phyloP scores from a whole-genome alignment of 2,329 filamentous ascomycete species.

The Colletotrichum gloeosporioides region DNA sequence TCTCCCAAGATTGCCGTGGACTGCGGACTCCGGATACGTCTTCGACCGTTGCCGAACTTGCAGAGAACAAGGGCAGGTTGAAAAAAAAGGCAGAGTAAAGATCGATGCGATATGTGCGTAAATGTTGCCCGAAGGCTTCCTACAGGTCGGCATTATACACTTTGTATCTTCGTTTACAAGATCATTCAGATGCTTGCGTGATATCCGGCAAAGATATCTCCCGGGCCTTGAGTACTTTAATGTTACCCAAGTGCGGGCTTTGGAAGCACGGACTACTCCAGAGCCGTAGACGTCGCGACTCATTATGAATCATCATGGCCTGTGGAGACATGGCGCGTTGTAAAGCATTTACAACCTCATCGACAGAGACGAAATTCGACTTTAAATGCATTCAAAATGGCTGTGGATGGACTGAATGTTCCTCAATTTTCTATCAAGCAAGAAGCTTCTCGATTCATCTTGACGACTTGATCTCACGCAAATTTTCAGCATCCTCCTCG shows the following conservation, averaged over 20 bases:
- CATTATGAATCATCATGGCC: neutral
- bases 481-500: neutral
- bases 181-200: neutral
- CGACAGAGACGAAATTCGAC: accelerated
- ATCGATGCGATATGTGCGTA: neutral
- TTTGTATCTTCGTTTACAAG: accelerated
- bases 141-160: neutral
- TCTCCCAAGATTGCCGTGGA: neutral
- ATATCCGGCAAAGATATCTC: neutral
- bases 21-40: accelerated
- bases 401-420: neutral
- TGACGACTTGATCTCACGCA: neutral
- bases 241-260: neutral
- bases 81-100: no score
- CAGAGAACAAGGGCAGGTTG: neutral
- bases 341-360: accelerated
- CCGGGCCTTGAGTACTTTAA: neutral
- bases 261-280: neutral
- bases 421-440: neutral
- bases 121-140: neutral
- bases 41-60: neutral
- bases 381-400: neutral
- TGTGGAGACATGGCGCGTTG: neutral
- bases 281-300: accelerated
- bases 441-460: neutral